phyloP scores from a whole-genome alignment of 73 alveolate species.

The Effrenium voratum region DNA sequence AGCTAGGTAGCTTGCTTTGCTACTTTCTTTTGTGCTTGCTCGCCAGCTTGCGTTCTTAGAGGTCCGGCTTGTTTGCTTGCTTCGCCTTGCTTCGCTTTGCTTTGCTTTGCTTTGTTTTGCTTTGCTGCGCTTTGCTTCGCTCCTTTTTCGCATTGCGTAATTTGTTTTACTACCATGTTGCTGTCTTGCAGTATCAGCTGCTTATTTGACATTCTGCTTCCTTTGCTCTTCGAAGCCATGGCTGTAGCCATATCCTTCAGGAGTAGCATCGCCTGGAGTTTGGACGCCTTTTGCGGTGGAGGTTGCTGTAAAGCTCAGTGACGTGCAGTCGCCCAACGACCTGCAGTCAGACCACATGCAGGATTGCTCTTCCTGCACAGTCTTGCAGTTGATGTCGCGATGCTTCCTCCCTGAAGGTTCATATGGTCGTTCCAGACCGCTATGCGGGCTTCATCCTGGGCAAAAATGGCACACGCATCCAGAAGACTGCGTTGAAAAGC shows the following conservation, averaged over 20 bases:
- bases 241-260: not conserved
- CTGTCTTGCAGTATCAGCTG: too few relatives aligned
- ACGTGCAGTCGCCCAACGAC: constrained; percentile 65
- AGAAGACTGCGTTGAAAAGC: constrained; percentile 60
- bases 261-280: constrained; percentile 80
- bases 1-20: too few relatives aligned
- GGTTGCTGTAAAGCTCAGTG: constrained; percentile 42
- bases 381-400: not conserved
- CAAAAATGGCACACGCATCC: constrained; percentile 78
- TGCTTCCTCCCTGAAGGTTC: constrained; percentile 8
- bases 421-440: constrained; percentile 66
- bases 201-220: too few relatives aligned
- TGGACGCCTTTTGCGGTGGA: constrained; percentile 93
- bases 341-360: constrained; percentile 73
- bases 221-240: too few relatives aligned
- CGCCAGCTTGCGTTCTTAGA: too few relatives aligned
- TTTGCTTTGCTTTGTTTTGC: too few relatives aligned
- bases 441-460: constrained; percentile 82
- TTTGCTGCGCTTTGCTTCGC: too few relatives aligned
- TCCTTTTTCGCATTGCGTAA: too few relatives aligned
- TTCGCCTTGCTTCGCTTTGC: too few relatives aligned
- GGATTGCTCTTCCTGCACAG: not conserved
- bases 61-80: too few relatives aligned
- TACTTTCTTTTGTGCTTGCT: too few relatives aligned
- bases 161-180: too few relatives aligned